These are phyloP conservation scores for Talaromyces sp. DNA, from an alignment of 2,329 filamentous ascomycete species.

Conservation along the genomic window DNA sequence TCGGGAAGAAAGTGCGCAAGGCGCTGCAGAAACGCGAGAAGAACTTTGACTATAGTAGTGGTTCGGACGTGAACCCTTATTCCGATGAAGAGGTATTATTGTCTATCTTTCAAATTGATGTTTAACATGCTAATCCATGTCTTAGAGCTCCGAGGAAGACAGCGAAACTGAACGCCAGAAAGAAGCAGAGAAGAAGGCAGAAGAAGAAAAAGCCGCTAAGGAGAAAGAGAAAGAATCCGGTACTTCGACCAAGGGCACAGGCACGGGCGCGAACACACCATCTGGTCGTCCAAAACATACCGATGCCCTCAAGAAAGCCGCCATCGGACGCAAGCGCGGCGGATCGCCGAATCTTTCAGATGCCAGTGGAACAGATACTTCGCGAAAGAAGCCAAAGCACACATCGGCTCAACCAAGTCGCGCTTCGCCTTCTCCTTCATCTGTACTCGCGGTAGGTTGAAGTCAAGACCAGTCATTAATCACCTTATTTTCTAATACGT, in stretches of 20 bases:
- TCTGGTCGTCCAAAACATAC: slow-evolving; percentile 51
- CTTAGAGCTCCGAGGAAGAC: slow-evolving; percentile 51
- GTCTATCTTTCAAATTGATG: slow-evolving; percentile 3
- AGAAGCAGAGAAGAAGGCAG: slow-evolving; percentile 54
- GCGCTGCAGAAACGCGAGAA: slow-evolving; percentile 78
- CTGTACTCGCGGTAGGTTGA: slow-evolving; percentile 43
- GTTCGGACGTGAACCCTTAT: slow-evolving; percentile 55
- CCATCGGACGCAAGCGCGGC: slow-evolving; percentile 67
- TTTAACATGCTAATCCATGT: slow-evolving; percentile 8
- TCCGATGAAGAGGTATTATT: slow-evolving; percentile 45
- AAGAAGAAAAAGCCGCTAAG: slow-evolving; percentile 49
- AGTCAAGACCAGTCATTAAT: background rate
- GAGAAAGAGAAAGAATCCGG: slow-evolving; percentile 48
- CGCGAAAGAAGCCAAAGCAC: slow-evolving; percentile 71
- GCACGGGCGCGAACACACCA: slow-evolving; percentile 54
- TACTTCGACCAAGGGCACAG: slow-evolving; percentile 55
- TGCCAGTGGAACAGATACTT: slow-evolving; percentile 84
- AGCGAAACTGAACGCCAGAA: slow-evolving; percentile 59
- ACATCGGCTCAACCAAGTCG: slow-evolving; percentile 54
- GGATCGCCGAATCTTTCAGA: slow-evolving; percentile 85
- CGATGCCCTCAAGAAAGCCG: slow-evolving; percentile 46
- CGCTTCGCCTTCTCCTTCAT: slow-evolving; percentile 57
- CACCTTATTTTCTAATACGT: background rate
- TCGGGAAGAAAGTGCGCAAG: slow-evolving; percentile 74
- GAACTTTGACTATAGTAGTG: slow-evolving; percentile 77